Evolutionary conservation across 345 rosid species (phyloP).

Genomic region (Hibiscus mutabilis): DNA sequence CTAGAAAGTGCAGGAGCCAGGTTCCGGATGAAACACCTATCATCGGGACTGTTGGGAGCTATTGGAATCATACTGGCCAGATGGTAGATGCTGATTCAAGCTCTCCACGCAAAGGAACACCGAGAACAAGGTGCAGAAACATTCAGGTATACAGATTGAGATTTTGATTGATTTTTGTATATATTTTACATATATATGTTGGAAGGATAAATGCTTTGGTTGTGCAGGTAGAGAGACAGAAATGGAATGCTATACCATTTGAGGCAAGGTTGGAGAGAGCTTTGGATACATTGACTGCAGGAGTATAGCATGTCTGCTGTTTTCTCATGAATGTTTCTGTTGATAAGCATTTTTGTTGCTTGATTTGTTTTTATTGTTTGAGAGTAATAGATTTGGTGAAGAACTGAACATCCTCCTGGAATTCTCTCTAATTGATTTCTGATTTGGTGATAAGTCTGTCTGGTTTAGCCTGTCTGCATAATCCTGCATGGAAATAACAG

Average conservation of each 20-base stretch:
- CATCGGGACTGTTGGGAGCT: conserved; percentile 56
- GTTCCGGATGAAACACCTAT: conserved; percentile 34
- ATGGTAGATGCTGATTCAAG: conserved; percentile 23
- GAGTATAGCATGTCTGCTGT: conserved; percentile 6
- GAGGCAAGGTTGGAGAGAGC: conserved; percentile 34
- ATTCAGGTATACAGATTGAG: conserved; percentile 24
- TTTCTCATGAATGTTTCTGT: background rate
- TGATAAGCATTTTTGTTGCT: background rate
- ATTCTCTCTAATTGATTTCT: too few species aligned
- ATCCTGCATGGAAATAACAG: background rate
- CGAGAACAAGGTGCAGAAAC: conserved; percentile 29
- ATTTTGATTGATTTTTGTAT: background rate
- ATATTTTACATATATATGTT: too few species aligned
- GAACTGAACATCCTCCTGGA: too few species aligned
- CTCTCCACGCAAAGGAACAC: conserved; percentile 31
- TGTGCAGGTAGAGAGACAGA: conserved; percentile 36
- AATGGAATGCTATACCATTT: conserved; percentile 34
- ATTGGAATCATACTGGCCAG: conserved; percentile 43
- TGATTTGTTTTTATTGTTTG: background rate
- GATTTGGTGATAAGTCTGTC: background rate
- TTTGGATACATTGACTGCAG: conserved; percentile 18
- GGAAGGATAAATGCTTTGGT: background rate
- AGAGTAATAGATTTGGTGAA: background rate
- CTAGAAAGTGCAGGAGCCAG: conserved; percentile 21
- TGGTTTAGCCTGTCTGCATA: background rate